These are phyloP conservation scores for Brassica cretica DNA, from an alignment of 345 rosid genomes.

Conservation along the genomic window DNA sequence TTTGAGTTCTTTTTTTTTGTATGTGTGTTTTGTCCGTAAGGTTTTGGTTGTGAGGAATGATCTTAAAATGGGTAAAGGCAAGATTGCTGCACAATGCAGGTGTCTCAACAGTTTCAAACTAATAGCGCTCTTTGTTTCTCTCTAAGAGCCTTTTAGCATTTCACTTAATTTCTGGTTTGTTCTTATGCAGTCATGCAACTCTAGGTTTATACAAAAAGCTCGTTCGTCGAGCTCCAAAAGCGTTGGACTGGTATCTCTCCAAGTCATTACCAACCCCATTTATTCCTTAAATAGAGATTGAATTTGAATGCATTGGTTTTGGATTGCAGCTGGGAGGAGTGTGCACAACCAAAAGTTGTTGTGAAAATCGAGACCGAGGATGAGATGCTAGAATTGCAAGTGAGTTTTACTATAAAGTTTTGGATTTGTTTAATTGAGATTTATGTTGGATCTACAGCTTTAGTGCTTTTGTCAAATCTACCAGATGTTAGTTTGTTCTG, in stretches of 20 bases:
- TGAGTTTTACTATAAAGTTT: slow-evolving; percentile 43
- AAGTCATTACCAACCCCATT: background rate
- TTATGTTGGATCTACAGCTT: slow-evolving; percentile 15
- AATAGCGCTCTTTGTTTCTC: background rate
- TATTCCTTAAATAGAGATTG: background rate
- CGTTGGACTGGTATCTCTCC: slow-evolving; percentile 61
- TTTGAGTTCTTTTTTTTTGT: background rate
- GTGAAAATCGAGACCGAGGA: slow-evolving; percentile 89
- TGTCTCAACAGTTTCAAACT: slow-evolving; percentile 10
- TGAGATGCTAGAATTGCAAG: slow-evolving; percentile 89
- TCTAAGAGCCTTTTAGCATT: background rate
- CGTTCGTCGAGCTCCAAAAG: slow-evolving; percentile 75
- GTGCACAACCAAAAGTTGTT: slow-evolving; percentile 97
- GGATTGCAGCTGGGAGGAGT: slow-evolving; percentile 83
- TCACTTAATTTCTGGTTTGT: background rate
- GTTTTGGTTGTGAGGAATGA: slow-evolving; percentile 95
- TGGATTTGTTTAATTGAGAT: background rate
- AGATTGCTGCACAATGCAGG: slow-evolving; percentile 99
- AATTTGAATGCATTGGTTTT: background rate
- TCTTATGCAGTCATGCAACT: slow-evolving; percentile 83
- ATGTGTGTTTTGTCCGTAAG: slow-evolving; percentile 38
- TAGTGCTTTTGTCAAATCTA: slow-evolving; percentile 24
- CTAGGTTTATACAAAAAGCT: slow-evolving; percentile 90
- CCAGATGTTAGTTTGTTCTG: slow-evolving; percentile 9
- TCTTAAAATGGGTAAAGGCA: slow-evolving; percentile 99